Percentiles rank a stretch among this genome's conserved stretches.
Conservation (phyloP, 805 yeast genomes). For the Jamesozyma spencerorum region DNA sequence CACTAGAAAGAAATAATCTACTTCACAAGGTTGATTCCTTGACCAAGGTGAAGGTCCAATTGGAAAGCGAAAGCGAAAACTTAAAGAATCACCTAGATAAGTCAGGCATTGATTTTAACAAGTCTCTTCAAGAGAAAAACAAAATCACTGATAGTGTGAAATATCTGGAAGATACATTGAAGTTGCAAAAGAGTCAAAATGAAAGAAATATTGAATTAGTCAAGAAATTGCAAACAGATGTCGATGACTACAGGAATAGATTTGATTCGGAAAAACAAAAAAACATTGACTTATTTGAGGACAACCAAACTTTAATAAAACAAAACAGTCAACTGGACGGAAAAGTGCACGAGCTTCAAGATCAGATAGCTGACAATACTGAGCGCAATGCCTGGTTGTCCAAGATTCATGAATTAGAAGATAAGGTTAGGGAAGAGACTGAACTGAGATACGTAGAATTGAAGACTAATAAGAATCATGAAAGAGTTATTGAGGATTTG, state of each 20-base stretch:
- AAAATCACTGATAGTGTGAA: constrained; percentile 15
- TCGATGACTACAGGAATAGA: constrained; percentile 26
- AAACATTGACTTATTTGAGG: constrained; percentile 51
- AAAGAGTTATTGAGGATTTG: constrained; percentile 46
- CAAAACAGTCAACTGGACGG: constrained; percentile 42
- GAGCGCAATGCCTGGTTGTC: constrained; percentile 52
- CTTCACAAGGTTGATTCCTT: constrained; percentile 53
- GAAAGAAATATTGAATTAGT: constrained; percentile 31
- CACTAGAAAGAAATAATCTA: constrained; percentile 46
- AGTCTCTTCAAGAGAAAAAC: constrained; percentile 16
- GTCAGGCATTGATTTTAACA: constrained; percentile 10
- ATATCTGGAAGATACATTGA: constrained; percentile 24
- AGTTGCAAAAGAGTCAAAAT: constrained; percentile 26
- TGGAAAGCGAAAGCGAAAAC: constrained; percentile 42
- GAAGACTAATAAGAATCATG: constrained; percentile 41
- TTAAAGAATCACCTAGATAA: constrained; percentile 29
- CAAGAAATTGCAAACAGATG: constrained; percentile 27
- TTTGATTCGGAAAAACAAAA: constrained; percentile 41
- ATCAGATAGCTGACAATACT: constrained; percentile 39
- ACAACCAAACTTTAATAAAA: constrained; percentile 53
- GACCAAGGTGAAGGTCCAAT: constrained; percentile 50
- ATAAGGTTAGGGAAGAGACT: constrained; percentile 39
- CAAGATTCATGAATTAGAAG: constrained; percentile 46
- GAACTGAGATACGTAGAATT: constrained; percentile 43
- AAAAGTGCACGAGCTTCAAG: constrained; percentile 40